A percentile compares a stretch with the other conserved stretches of the same genome.
Evolutionary conservation across 139 green algal genomes (phyloP).

Genomic region (Chlorella sp.): DNA sequence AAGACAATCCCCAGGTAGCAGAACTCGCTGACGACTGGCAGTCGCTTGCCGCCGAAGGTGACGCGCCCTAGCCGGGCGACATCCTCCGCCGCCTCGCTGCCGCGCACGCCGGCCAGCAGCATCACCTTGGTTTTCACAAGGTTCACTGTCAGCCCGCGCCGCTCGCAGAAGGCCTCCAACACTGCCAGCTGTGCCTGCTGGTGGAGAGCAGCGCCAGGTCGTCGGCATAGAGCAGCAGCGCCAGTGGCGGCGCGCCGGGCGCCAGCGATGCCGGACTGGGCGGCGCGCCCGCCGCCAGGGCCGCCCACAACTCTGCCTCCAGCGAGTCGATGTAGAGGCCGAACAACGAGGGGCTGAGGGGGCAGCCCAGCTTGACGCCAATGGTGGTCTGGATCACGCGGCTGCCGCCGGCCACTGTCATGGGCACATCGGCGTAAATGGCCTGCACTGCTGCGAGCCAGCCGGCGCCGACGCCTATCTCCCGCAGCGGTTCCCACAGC

Average conservation of each 20-base stretch:
- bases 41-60: neutral
- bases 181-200: neutral
- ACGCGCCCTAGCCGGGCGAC: neutral
- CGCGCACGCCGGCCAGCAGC: neutral
- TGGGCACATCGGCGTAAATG: slow-evolving; percentile 3
- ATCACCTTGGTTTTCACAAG: neutral
- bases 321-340: slow-evolving; percentile 1
- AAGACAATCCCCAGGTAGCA: slow-evolving; percentile 8
- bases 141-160: slow-evolving; percentile 9
- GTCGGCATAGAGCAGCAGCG: neutral
- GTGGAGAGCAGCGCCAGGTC: neutral
- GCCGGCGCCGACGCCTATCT: neutral
- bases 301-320: neutral
- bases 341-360: slow-evolving; percentile 1
- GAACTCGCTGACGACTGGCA: neutral
- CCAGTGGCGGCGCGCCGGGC: neutral
- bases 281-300: neutral
- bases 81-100: neutral
- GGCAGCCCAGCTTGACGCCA: neutral
- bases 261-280: neutral
- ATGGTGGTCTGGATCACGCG: neutral
- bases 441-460: neutral
- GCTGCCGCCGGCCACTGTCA: neutral
- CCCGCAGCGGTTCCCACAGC: neutral
- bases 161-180: neutral